Base-by-base conservation (phyloP, 306 rosid genomes). In the Fagus crenata region DNA sequence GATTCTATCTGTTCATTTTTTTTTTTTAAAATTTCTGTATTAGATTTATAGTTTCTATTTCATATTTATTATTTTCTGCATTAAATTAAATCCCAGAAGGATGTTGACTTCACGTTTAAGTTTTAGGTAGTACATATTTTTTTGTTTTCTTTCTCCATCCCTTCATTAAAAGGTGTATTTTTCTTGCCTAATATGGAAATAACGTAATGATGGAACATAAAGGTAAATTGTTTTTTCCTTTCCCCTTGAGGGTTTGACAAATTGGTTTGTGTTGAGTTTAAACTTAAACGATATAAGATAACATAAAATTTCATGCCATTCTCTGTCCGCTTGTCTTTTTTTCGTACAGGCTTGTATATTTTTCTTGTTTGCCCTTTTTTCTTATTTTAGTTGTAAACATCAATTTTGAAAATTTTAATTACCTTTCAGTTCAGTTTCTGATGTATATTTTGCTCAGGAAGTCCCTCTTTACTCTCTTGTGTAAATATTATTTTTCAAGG, bases 291-390 rank as follows among this genome's bases (percentile, higher is more conserved):
- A 22, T 22, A 58, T 31, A 58, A 11, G 32, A 58, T 58, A n/a
- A 4, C 15, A 22, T 58, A 7, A 56, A 58, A 58, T 28, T 58
- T 2, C 35, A 2, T 56, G 18, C 13, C 35, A 58, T 28, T 58
- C 73, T 75, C 35, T 65, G 61, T 46, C 53, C 67, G 76, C 22
- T 75, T 61, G 53, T 74, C 37, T 22, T 69, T 58, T 65, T 81
- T 72, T 53, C 14, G 36, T 56, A 28, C 49, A 5, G 46, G 49
- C 68, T 22, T 76, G 40, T 53, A 59, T 53, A 8, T 37, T 14
- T 41, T 49, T 11, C 22, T 81, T 39, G 46, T 71, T 75, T 31
- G 1, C 56, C 42, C 31, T 42, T 12, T 72, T 41, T 67, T 65
- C 17, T 65, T 75, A 40, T 14, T 32, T 12, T 49, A 6, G 18